These are phyloP conservation scores for Elsinoe ampelina DNA, from an alignment of 2,329 filamentous ascomycete species.

Conservation along the genomic window DNA sequence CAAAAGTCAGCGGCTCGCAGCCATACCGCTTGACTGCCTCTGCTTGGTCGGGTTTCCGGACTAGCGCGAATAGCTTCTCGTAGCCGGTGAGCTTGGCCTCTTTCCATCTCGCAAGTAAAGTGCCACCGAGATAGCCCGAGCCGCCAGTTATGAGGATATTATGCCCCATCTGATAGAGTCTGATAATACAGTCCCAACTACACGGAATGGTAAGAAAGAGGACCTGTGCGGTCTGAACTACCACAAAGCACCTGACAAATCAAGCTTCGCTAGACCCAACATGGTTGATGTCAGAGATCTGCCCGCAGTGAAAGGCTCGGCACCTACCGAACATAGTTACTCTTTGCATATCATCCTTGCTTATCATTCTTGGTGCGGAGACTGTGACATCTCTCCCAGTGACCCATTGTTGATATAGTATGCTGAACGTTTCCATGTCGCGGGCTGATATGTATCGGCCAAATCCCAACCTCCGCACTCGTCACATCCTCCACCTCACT, in stretches of 20 bases:
- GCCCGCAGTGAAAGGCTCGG: background rate
- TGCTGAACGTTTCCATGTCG: too few species aligned
- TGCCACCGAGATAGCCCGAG: constrained; percentile 47
- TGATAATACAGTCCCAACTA: background rate
- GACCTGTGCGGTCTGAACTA: background rate
- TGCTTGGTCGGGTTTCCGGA: constrained; percentile 39
- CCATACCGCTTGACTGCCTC: constrained; percentile 36
- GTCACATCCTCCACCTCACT: too few species aligned
- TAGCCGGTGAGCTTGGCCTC: constrained; percentile 34
- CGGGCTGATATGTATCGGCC: too few species aligned
- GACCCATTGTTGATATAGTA: background rate
- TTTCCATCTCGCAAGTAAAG: constrained; percentile 35
- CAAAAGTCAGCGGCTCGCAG: constrained; percentile 34
- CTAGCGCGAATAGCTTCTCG: constrained; percentile 38
- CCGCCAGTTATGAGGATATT: constrained; percentile 44
- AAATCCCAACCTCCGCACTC: too few species aligned
- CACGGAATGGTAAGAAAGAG: background rate
- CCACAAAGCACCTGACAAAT: background rate
- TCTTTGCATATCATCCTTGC: background rate
- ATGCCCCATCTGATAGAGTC: constrained; percentile 21
- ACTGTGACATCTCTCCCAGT: background rate
- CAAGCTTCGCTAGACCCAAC: background rate
- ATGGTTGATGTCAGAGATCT: background rate
- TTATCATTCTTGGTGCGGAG: constrained; percentile 1
- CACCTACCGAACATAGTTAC: background rate